Evolutionary conservation across 805 yeast genomes (phyloP).

Genomic region (Barnettozyma sp.): DNA sequence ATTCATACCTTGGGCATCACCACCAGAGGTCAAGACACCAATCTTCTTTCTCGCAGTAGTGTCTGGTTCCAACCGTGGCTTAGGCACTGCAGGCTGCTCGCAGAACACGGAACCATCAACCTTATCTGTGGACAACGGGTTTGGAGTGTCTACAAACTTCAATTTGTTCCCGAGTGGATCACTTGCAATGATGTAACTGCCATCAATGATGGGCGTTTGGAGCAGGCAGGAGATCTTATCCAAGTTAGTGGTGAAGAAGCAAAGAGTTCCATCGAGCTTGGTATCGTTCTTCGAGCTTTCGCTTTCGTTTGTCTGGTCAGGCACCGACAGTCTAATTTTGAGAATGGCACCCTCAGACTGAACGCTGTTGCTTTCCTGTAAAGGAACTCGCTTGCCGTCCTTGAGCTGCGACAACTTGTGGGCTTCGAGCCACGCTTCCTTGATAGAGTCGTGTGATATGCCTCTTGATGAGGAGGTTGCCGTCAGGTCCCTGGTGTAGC

Average conservation of each 20-base stretch:
- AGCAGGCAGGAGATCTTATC: conserved; percentile 22
- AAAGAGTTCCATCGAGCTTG: conserved; percentile 31
- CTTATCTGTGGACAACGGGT: conserved; percentile 14
- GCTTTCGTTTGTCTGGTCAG: conserved; percentile 17
- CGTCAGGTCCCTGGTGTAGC: conserved; percentile 44
- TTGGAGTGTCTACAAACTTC: conserved; percentile 27
- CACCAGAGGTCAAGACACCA: conserved; percentile 97
- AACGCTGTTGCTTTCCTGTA: conserved; percentile 35
- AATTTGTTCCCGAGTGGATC: conserved; percentile 65
- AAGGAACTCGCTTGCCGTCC: conserved; percentile 52
- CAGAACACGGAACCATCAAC: conserved; percentile 16
- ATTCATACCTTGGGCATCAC: conserved; percentile 99
- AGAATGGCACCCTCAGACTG: conserved; percentile 41
- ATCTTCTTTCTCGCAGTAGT: conserved; percentile 39
- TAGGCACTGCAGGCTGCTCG: conserved; percentile 5
- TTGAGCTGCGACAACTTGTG: conserved; percentile 54
- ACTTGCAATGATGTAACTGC: conserved; percentile 25
- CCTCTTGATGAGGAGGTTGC: conserved; percentile 40
- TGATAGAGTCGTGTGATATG: conserved; percentile 56
- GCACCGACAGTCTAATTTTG: conserved; percentile 40
- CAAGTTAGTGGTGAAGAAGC: conserved; percentile 37
- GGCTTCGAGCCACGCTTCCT: conserved; percentile 67
- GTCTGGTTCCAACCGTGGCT: conserved; percentile 3
- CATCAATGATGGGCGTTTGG: conserved; percentile 10
- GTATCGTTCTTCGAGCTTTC: conserved; percentile 11